Conservation (phyloP, 2,329 filamentous ascomycete genomes). For the Hirsutella thompsonii region DNA sequence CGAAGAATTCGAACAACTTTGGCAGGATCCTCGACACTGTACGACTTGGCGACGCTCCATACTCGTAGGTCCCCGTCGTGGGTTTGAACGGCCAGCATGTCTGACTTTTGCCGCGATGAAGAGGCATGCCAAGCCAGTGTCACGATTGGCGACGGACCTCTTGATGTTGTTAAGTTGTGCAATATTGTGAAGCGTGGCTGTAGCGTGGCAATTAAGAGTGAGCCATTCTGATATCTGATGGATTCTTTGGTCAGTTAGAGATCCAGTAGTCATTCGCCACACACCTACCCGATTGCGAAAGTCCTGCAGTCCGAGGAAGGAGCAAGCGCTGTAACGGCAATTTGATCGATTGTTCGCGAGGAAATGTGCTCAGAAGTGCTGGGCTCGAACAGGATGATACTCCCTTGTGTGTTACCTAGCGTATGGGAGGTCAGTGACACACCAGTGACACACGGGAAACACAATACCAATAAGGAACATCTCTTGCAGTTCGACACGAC, state of each 20-base stretch:
- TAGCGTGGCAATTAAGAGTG: conserved; percentile 76
- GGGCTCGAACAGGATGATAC: conserved; percentile 89
- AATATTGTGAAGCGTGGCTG: conserved; percentile 89
- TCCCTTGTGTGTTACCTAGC: conserved; percentile 79
- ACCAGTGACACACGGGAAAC: not conserved
- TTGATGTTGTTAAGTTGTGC: conserved; percentile 77
- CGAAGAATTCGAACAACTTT: conserved; percentile 84
- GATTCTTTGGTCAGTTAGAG: not conserved
- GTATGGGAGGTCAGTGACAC: not conserved
- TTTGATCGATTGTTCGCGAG: conserved; percentile 76
- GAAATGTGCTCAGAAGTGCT: conserved; percentile 87
- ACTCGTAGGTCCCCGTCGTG: conserved; percentile 85
- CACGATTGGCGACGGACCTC: conserved; percentile 75
- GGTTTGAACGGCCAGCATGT: conserved; percentile 92
- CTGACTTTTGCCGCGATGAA: conserved; percentile 88
- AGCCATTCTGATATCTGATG: conserved; percentile 81
- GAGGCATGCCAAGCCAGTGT: conserved; percentile 92
- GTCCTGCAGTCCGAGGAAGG: conserved; percentile 83
- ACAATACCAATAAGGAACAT: no score
- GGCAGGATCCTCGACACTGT: conserved; percentile 59
- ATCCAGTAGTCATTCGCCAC: not conserved
- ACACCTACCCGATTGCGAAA: conserved; percentile 76
- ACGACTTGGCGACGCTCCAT: conserved; percentile 86
- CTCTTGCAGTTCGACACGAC: conserved; percentile 13
- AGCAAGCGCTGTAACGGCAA: conserved; percentile 86